These are phyloP conservation scores for Kwoniella shandongensis DNA, from an alignment of 768 basidiomycete genomes.

Conservation along the genomic window DNA sequence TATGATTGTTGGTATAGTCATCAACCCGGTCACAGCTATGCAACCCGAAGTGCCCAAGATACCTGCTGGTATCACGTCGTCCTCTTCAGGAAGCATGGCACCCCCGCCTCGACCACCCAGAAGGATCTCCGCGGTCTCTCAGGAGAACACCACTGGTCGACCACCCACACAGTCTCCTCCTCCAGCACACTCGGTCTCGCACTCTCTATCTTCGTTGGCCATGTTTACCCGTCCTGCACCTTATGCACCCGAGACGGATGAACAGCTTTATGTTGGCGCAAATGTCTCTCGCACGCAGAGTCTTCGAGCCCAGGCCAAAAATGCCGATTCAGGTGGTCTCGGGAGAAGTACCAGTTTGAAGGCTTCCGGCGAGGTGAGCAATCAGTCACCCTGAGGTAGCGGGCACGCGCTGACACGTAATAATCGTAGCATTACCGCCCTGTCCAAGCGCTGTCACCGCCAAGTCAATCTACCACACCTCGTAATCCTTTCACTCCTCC, in stretches of 20 bases:
- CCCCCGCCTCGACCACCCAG: slow-evolving; percentile 44
- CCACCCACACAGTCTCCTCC: slow-evolving; percentile 19
- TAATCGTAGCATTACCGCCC: slow-evolving; percentile 12
- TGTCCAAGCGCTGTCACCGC: slow-evolving; percentile 20
- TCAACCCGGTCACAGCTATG: slow-evolving; percentile 8
- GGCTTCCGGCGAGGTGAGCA: slow-evolving; percentile 31
- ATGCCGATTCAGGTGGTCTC: slow-evolving; percentile 20
- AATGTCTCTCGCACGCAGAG: slow-evolving; percentile 46
- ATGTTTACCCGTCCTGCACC: slow-evolving; percentile 22
- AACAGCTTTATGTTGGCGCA: slow-evolving; percentile 4
- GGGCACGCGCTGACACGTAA: background rate
- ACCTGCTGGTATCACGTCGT: slow-evolving; percentile 36
- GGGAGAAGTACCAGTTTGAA: slow-evolving; percentile 42
- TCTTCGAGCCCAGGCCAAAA: slow-evolving; percentile 42
- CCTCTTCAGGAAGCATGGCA: slow-evolving; percentile 25
- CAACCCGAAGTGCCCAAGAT: slow-evolving; percentile 7
- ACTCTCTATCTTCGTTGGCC: slow-evolving; percentile 42
- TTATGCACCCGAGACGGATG: slow-evolving; percentile 1
- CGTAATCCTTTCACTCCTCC: slow-evolving; percentile 34
- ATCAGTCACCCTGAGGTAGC: background rate
- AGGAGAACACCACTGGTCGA: slow-evolving; percentile 1
- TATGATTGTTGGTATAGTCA: no score
- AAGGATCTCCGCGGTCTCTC: slow-evolving; percentile 20
- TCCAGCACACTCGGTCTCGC: slow-evolving; percentile 28
- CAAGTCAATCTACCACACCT: slow-evolving; percentile 26